phyloP scores from a whole-genome alignment of 148 eudicot species.

The Cornus controversa region DNA sequence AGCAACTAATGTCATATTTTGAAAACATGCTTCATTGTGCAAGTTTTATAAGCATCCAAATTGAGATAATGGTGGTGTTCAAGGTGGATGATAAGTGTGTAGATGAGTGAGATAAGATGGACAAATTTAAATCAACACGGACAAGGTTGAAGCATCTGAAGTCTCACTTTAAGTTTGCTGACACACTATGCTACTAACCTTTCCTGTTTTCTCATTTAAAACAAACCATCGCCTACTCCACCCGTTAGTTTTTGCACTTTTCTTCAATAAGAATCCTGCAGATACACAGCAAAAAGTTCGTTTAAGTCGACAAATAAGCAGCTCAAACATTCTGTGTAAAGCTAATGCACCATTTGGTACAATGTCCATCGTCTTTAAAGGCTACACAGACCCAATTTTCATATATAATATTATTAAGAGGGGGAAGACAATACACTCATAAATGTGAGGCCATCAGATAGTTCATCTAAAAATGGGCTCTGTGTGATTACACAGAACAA shows the following conservation, averaged over 20 bases:
- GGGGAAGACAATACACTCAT: background rate
- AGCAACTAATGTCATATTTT: background rate
- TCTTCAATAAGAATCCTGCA: slow-evolving; percentile 81
- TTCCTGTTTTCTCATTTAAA: slow-evolving; percentile 85
- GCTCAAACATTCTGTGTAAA: background rate
- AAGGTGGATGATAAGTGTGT: background rate
- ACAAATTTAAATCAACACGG: background rate
- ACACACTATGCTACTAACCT: slow-evolving; percentile 41
- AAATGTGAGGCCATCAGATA: background rate
- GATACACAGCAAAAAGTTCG: background rate
- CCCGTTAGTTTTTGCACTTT: slow-evolving; percentile 75
- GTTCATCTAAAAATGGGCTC: background rate
- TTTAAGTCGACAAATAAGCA: background rate
- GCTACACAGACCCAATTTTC: background rate
- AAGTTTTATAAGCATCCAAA: background rate
- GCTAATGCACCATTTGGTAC: background rate
- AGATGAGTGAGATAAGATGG: too few relatives aligned
- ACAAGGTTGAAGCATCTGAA: background rate
- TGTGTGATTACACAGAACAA: background rate
- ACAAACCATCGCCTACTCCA: slow-evolving; percentile 98
- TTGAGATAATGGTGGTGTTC: background rate
- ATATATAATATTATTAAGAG: background rate
- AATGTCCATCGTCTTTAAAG: background rate
- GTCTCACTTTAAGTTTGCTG: background rate
- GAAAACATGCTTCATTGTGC: background rate